A percentile compares a stretch with the other conserved stretches of the same genome.
These are phyloP conservation scores for Tieghemiomyces parasiticus DNA, from an alignment of 192 early-diverging fungal species.

Conservation along the genomic window DNA sequence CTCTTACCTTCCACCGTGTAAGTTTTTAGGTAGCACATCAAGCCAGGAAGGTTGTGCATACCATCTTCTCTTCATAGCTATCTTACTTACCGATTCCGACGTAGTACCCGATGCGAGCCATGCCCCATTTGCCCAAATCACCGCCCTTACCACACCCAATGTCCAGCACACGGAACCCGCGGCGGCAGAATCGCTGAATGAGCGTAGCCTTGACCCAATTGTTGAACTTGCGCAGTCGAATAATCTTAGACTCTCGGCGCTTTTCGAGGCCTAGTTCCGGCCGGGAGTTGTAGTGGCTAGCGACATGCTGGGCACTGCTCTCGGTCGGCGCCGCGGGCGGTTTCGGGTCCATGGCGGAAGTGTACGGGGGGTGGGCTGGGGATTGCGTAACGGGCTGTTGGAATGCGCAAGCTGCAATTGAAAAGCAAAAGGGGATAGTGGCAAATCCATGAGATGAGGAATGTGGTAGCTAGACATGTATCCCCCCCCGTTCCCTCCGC, in stretches of 20 bases:
- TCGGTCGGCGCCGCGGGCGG: conserved; percentile 7
- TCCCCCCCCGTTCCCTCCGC: neutral
- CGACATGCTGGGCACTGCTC: conserved; percentile 41
- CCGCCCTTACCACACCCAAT: conserved; percentile 92
- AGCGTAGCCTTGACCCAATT: conserved; percentile 94
- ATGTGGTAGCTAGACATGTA: neutral
- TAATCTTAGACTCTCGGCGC: conserved; percentile 70
- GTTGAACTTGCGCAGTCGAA: conserved; percentile 81
- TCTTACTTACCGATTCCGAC: conserved; percentile 54
- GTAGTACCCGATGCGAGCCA: conserved; percentile 53
- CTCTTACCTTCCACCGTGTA: too few species aligned
- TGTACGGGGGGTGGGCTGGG: neutral
- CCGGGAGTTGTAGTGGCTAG: conserved; percentile 71
- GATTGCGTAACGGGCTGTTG: too few species aligned
- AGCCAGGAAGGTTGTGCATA: too few species aligned
- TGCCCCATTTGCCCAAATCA: conserved; percentile 67
- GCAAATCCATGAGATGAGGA: neutral
- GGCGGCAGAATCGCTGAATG: conserved; percentile 45
- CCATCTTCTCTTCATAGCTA: too few species aligned
- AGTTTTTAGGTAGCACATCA: too few species aligned
- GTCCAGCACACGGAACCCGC: conserved; percentile 57
- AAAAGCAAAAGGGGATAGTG: too few species aligned
- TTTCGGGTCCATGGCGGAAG: neutral
- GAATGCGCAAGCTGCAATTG: too few species aligned
- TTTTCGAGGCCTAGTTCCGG: conserved; percentile 58